A percentile compares a stretch with the other conserved stretches of the same genome.
These are phyloP conservation scores for Microdochium trichocladiopsis DNA, from an alignment of 2,329 filamentous ascomycete species.

Conservation along the genomic window DNA sequence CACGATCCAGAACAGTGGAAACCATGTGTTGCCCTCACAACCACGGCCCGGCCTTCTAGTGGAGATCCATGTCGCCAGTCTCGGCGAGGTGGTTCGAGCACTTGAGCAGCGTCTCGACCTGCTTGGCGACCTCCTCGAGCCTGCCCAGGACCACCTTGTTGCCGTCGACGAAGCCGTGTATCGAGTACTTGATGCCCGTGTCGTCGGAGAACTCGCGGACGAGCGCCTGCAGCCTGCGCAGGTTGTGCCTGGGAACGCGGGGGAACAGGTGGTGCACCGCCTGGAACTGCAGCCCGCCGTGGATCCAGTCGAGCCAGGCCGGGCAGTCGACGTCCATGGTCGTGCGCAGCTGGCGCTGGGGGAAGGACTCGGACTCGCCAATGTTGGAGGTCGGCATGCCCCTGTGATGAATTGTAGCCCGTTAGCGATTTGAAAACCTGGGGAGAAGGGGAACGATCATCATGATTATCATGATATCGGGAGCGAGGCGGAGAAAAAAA, in stretches of 20 bases:
- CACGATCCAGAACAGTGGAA: too few relatives aligned
- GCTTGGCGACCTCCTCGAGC: constrained; percentile 45
- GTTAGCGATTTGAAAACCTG: too few relatives aligned
- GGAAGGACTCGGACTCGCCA: constrained; percentile 58
- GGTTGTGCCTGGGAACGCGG: constrained; percentile 60
- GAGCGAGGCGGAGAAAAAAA: too few relatives aligned
- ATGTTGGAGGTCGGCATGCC: constrained; percentile 63
- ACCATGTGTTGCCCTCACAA: too few relatives aligned
- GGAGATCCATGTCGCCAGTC: constrained; percentile 33
- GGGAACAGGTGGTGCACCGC: constrained; percentile 66
- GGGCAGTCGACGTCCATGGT: constrained; percentile 72
- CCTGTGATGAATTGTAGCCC: constrained; percentile 23
- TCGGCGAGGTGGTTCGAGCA: constrained; percentile 46
- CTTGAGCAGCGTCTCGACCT: constrained; percentile 51
- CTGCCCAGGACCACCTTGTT: constrained; percentile 49
- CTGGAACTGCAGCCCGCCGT: constrained; percentile 68
- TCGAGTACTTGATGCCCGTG: constrained; percentile 53
- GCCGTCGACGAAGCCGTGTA: constrained; percentile 55
- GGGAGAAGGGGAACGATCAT: too few relatives aligned
- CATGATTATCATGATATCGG: too few relatives aligned
- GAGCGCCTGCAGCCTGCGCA: constrained; percentile 51
- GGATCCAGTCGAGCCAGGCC: constrained; percentile 63
- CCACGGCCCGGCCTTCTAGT: neutral
- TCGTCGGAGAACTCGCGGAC: constrained; percentile 60
- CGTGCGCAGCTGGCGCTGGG: constrained; percentile 62